Base-by-base conservation (phyloP, 306 rosid genomes). In the Parietaria judaica region DNA sequence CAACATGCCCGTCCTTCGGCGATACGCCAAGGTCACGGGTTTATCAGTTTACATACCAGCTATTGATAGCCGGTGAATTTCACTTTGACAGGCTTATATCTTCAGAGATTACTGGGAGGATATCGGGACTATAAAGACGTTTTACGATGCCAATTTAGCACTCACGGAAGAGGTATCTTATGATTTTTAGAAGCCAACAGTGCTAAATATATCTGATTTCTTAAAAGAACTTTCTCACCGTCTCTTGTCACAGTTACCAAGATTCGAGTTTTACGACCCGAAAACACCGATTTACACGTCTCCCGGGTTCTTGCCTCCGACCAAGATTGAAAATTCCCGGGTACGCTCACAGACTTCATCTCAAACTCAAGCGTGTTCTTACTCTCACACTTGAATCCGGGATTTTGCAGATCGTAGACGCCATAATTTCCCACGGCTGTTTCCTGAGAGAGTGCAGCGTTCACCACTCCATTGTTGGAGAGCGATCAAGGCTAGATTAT, bases 71-170 rank as follows among this genome's bases (percentile, higher is more conserved):
- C 39, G 1, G 14, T 13, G 16, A 6, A n/a, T 61, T 11, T 66
- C 37, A 5, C 66, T 76, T 76, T 67, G 46, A 55, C 80, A 91
- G 98, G 80, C 89, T 2, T 91, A 65, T 59, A 61, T 87, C 35
- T 91, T 85, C 57, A 72, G 84, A 74, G 98, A 87, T 70, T 91
- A 91, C 68, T 91, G 98, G 98, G 96, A 91, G 68, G 98, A 91
- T 61, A 85, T 91, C 67, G 98, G 98, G 75, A 83, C 86, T 43
- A 87, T 91, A 63, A 77, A 75, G 78, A 74, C 92, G 46, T 87
- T 87, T 66, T 85, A 72, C 16, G 84, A 85, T 54, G 98, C 96
- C 64, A 91, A 83, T 83, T 57, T 87, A 78, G 98, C 98, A 62
- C 96, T 91, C 57, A 83, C 95, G 1, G 89, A 83, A 64, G 83